Conservation (phyloP, 2,329 filamentous ascomycete species). For the Pestalotiopsis sp. region DNA sequence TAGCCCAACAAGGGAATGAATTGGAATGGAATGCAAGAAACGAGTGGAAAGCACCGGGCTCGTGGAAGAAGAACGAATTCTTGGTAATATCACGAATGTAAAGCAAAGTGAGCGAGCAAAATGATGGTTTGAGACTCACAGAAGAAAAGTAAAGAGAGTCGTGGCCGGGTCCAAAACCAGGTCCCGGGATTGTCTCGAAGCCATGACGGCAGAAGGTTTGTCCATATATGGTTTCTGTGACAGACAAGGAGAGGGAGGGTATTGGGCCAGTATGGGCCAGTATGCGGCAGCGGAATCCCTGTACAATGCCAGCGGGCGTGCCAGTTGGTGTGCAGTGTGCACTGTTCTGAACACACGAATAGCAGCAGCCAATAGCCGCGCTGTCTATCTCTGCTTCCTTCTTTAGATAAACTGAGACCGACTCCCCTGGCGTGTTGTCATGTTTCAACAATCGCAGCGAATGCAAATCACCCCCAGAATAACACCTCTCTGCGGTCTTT, state of each 20-base stretch:
- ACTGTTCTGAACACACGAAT: neutral
- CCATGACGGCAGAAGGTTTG: slow-evolving; percentile 9
- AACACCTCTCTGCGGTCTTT: neutral
- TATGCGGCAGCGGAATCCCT: neutral
- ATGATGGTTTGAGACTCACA: slow-evolving; percentile 53
- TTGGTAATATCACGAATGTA: neutral
- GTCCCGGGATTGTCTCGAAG: neutral
- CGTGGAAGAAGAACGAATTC: slow-evolving; percentile 22
- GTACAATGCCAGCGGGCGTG: neutral
- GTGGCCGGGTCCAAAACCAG: slow-evolving; percentile 59
- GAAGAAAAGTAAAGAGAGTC: slow-evolving; percentile 68
- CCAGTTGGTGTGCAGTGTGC: neutral
- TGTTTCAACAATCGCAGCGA: slow-evolving; percentile 32
- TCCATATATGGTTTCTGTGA: slow-evolving; percentile 15
- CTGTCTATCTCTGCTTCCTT: slow-evolving; percentile 12
- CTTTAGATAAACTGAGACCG: slow-evolving; percentile 20
- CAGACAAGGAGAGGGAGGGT: neutral
- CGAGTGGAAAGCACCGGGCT: slow-evolving; percentile 15
- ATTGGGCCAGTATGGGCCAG: slow-evolving; percentile 2
- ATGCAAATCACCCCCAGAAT: slow-evolving; percentile 10
- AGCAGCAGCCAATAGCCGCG: slow-evolving; percentile 18
- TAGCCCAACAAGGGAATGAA: slow-evolving; percentile 19
- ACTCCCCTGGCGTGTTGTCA: slow-evolving; percentile 15
- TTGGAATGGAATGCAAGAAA: slow-evolving; percentile 13
- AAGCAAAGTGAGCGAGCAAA: neutral